Evolutionary conservation across 164 flowering plant genomes (phyloP).

Genomic region (Aristolochia contorta): DNA sequence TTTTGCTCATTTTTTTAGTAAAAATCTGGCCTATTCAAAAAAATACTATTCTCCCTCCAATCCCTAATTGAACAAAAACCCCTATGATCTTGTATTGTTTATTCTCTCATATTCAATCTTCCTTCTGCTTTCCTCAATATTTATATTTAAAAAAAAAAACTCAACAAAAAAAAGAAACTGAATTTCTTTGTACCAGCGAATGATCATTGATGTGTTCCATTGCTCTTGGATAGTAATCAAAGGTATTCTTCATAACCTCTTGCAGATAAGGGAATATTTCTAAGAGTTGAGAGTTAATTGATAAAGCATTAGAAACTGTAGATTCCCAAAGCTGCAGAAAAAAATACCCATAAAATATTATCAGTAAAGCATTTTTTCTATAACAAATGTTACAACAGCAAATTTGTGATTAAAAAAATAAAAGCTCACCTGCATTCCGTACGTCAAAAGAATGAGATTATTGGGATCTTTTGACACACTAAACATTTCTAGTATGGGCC

Average conservation of each 20-base stretch:
- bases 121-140: too few relatives aligned
- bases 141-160: too few relatives aligned
- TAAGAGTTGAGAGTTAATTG: slow-evolving; percentile 68
- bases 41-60: too few relatives aligned
- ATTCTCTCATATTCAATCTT: too few relatives aligned
- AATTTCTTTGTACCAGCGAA: slow-evolving; percentile 46
- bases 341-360: not conserved
- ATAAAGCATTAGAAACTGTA: slow-evolving; percentile 71
- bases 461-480: slow-evolving; percentile 72
- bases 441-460: slow-evolving; percentile 81
- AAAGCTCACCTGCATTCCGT: slow-evolving; percentile 64
- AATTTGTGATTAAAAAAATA: not conserved
- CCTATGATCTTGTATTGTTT: too few relatives aligned
- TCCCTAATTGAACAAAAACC: too few relatives aligned
- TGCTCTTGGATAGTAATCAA: slow-evolving; percentile 69
- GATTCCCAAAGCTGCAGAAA: slow-evolving; percentile 88
- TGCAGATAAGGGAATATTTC: slow-evolving; percentile 59
- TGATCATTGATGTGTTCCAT: slow-evolving; percentile 93
- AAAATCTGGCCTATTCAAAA: too few relatives aligned
- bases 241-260: slow-evolving; percentile 70
- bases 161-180: too few relatives aligned
- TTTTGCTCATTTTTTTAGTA: too few relatives aligned
- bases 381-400: not conserved
- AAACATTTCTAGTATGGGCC: slow-evolving; percentile 66
- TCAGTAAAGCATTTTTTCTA: not conserved